These are phyloP conservation scores for Tulasnella sp. DNA, from an alignment of 768 basidiomycete species.

Conservation along the genomic window DNA sequence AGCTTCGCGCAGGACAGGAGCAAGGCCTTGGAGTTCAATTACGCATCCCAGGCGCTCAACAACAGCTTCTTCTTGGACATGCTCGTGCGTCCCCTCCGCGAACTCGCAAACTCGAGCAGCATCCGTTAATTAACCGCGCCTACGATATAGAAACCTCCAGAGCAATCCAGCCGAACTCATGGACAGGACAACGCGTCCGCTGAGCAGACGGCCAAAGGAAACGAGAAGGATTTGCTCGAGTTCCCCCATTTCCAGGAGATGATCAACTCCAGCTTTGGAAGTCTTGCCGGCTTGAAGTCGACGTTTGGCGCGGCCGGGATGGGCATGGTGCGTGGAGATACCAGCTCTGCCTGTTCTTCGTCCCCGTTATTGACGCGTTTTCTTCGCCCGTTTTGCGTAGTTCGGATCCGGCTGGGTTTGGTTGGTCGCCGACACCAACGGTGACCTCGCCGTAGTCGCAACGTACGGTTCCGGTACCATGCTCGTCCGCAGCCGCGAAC, in stretches of 20 bases:
- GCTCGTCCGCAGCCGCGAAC: conserved; percentile 39
- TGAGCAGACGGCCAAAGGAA: conserved; percentile 21
- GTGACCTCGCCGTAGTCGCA: conserved; percentile 58
- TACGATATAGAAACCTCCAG: conserved; percentile 32
- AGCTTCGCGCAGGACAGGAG: conserved; percentile 47
- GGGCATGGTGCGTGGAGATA: conserved; percentile 38
- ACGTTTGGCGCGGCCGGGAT: conserved; percentile 61
- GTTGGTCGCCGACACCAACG: conserved; percentile 63
- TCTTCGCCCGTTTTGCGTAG: background rate
- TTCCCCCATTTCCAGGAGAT: conserved; percentile 29
- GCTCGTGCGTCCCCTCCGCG: conserved; percentile 53
- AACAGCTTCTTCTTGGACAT: conserved; percentile 88
- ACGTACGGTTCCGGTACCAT: conserved; percentile 86
- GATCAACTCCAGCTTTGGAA: conserved; percentile 39
- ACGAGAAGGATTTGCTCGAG: conserved; percentile 31
- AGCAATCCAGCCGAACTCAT: conserved; percentile 9
- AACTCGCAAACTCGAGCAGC: background rate
- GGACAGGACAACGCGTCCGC: conserved; percentile 13
- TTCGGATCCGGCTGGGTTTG: conserved; percentile 74
- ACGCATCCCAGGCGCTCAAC: conserved; percentile 85
- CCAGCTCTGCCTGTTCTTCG: background rate
- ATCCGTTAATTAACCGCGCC: background rate
- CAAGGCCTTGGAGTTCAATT: conserved; percentile 69
- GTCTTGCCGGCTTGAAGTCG: conserved; percentile 57
- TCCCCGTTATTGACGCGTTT: background rate